phyloP scores from a whole-genome alignment of 805 yeast species.

The Kregervanrija fluxuum region DNA sequence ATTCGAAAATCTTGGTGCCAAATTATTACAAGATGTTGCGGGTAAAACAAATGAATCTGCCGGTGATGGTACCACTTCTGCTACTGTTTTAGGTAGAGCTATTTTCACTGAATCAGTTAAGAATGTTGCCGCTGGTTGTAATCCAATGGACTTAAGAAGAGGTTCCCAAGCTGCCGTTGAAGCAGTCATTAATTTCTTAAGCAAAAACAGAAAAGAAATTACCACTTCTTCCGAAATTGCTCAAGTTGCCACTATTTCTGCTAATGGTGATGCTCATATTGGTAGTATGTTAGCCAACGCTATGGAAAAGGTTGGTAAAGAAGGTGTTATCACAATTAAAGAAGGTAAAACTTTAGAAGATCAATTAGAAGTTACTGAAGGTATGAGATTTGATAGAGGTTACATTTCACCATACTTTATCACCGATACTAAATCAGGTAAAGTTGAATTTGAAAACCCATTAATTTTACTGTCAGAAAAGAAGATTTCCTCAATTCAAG shows the following conservation, averaged over 20 bases:
- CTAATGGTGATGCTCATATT: slow-evolving; percentile 91
- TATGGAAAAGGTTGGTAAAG: slow-evolving; percentile 98
- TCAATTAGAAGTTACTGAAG: slow-evolving; percentile 94
- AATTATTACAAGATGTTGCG: slow-evolving; percentile 92
- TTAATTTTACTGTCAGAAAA: slow-evolving; percentile 82
- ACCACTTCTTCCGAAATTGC: slow-evolving; percentile 93
- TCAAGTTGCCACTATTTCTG: slow-evolving; percentile 96
- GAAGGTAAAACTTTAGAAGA: slow-evolving; percentile 97
- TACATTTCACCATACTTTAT: slow-evolving; percentile 95
- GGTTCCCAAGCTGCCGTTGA: slow-evolving; percentile 97
- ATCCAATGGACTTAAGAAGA: slow-evolving; percentile 96
- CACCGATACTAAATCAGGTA: slow-evolving; percentile 86
- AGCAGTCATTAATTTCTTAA: slow-evolving; percentile 80
- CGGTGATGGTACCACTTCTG: slow-evolving; percentile 98
- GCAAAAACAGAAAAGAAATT: slow-evolving; percentile 82
- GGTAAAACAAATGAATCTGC: slow-evolving; percentile 95
- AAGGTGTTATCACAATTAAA: slow-evolving; percentile 96
- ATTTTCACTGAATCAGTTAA: slow-evolving; percentile 92
- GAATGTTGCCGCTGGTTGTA: slow-evolving; percentile 98
- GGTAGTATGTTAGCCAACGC: slow-evolving; percentile 90
- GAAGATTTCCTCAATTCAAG: slow-evolving; percentile 85
- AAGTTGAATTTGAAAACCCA: slow-evolving; percentile 94
- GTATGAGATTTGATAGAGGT: slow-evolving; percentile 98
- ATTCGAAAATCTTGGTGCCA: slow-evolving; percentile 95
- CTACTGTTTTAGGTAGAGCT: slow-evolving; percentile 93